Conservation (phyloP, 2,329 filamentous ascomycete species). For the Aspergillus japonicus region DNA sequence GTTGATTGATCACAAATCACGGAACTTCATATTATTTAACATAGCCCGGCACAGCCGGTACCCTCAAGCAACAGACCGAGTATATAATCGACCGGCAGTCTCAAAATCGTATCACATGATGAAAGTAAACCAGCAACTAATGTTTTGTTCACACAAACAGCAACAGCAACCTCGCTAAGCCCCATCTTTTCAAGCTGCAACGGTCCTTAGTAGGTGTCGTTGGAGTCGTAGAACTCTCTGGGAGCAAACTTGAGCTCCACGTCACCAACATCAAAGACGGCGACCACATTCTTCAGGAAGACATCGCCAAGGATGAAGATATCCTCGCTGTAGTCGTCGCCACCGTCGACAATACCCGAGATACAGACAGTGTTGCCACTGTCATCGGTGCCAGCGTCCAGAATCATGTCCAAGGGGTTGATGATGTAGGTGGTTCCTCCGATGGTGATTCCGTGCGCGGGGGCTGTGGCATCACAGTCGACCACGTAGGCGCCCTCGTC, state of each 20-base stretch:
- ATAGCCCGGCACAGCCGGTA: no score
- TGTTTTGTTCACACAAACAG: no score
- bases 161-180: no score
- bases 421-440: slow-evolving; percentile 33
- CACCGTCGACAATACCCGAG: slow-evolving; percentile 17
- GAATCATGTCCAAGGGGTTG: slow-evolving; percentile 30
- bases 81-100: no score
- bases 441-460: slow-evolving; percentile 44
- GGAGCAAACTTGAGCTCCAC: slow-evolving; percentile 37
- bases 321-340: slow-evolving; percentile 12
- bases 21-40: no score
- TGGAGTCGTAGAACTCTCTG: slow-evolving; percentile 4
- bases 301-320: slow-evolving; percentile 38
- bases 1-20: no score
- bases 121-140: no score
- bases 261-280: slow-evolving; percentile 51
- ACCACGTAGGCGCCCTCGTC: slow-evolving; percentile 40
- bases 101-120: no score
- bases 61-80: no score
- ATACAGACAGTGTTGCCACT: slow-evolving; percentile 18
- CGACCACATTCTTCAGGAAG: slow-evolving; percentile 51
- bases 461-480: slow-evolving; percentile 43
- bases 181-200: no score
- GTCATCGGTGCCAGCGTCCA: slow-evolving; percentile 18
- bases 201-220: neutral